Base-by-base conservation (phyloP, 2,329 filamentous ascomycete species). In the Ophiostoma pallidulum region DNA sequence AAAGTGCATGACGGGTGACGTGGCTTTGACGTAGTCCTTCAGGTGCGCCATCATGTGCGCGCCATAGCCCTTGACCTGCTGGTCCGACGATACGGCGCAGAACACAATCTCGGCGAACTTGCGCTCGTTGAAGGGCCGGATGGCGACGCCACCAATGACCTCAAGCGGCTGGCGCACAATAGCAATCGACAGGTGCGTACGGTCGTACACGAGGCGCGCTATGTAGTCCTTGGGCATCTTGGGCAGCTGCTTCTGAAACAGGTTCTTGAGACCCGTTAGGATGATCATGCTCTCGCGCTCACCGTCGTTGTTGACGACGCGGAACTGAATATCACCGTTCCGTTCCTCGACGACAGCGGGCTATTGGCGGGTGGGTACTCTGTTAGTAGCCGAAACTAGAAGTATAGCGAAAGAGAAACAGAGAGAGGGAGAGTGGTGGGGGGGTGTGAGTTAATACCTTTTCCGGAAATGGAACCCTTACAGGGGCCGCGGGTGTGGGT, bases 171-270 rank as follows among this genome's bases (percentile, higher is more conserved):
- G 89, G 71, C 97, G 97, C 57, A 97, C 87, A 59, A 98, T 97
- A 16, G 92, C 92, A 57, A 98, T 95, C 32, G 88, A 95, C 52
- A 97, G 65, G 70, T 98, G 92, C 6, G 91, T 95, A 44, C 92
- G 83, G 66, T 98, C 92, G 68, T 98, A 98, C 49, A 98, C 92
- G 7, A 98, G 79, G 35, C 92, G 86, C 3, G 92, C 92, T 57
- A 98, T 97, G 64, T 98, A 98, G 62, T 97, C 92, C 66, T 97
- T 96, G 12, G 92, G 92, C 92, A 98, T 98, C 67, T 97, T 97
- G 0, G 92, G 92, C 6, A 98, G 74, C 62, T 98, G 92, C 59
- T 97, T 97, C 64, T 98, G 92, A 60, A 98, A 97, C 55, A 98
- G 94, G 61, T 90, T 95, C 64, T 97, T 98, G 47, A 98, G 73